Percentiles rank a stretch among this genome's conserved stretches.
phyloP scores from a whole-genome alignment of 2,329 filamentous ascomycete species.

The Cercospora sesami region DNA sequence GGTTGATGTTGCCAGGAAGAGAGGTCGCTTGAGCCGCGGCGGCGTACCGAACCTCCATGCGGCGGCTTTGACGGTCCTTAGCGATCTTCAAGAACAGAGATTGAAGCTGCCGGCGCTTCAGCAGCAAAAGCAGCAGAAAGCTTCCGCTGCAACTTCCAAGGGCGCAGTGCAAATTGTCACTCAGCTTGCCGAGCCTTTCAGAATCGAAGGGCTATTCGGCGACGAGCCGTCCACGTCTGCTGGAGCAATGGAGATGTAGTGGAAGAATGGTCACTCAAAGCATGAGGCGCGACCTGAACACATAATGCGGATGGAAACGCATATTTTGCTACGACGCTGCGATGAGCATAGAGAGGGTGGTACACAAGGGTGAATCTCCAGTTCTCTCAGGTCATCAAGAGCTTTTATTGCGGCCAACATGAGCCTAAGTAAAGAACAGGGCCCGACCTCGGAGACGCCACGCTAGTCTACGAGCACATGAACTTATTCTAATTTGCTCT shows the following conservation, averaged over 20 bases:
- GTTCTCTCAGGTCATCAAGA: neutral
- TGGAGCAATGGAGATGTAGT: conserved; percentile 24
- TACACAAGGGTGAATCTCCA: neutral
- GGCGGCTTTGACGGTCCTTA: conserved; percentile 89
- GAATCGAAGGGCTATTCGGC: conserved; percentile 88
- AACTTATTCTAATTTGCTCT: neutral
- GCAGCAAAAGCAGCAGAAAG: conserved; percentile 34
- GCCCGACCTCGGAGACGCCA: neutral
- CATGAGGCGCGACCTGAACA: neutral
- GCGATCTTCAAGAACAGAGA: conserved; percentile 93
- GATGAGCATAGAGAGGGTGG: neutral
- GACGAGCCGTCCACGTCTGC: conserved; percentile 50
- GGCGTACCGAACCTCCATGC: conserved; percentile 85
- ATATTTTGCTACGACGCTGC: neutral
- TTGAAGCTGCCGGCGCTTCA: conserved; percentile 55
- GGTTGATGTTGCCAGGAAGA: conserved; percentile 90
- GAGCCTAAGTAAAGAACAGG: neutral
- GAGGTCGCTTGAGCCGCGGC: conserved; percentile 82
- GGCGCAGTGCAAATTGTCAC: conserved; percentile 83
- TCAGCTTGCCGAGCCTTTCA: conserved; percentile 92
- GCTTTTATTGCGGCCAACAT: neutral
- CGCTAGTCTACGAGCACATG: neutral
- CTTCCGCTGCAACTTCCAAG: conserved; percentile 46
- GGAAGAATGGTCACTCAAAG: neutral
- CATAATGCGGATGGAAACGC: neutral